Percentiles rank a stretch among this genome's conserved stretches.
Conservation (phyloP, 345 rosid genomes). For the Geranium brycei region DNA sequence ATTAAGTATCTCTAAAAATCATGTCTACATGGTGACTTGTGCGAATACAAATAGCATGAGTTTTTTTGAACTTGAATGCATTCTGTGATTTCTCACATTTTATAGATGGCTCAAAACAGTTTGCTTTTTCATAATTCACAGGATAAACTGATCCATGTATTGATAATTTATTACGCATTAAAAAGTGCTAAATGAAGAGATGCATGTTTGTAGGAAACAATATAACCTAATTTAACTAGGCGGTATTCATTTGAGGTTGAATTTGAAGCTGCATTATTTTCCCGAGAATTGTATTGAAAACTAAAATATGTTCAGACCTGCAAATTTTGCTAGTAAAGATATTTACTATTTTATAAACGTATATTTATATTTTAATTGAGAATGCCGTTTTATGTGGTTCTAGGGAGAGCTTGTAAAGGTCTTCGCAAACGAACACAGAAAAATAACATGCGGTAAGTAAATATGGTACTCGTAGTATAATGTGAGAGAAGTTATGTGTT, state of each 20-base stretch:
- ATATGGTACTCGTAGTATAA: background rate
- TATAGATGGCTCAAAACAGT: background rate
- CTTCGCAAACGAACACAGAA: slow-evolving; percentile 80
- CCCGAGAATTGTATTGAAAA: too few relatives aligned
- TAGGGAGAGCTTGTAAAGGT: slow-evolving; percentile 96
- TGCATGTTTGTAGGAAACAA: background rate
- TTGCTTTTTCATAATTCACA: background rate
- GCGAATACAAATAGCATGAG: background rate
- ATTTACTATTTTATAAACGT: background rate
- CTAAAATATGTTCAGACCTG: slow-evolving; percentile 1
- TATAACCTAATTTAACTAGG: background rate
- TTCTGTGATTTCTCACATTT: background rate
- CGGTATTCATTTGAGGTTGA: background rate
- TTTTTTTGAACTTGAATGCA: background rate
- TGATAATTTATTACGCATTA: background rate
- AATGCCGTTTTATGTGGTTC: slow-evolving; percentile 15
- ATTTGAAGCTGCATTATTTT: too few relatives aligned
- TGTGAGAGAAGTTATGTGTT: too few relatives aligned
- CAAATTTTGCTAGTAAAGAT: background rate
- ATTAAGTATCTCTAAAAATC: background rate
- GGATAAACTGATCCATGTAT: background rate
- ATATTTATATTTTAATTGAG: slow-evolving; percentile 6
- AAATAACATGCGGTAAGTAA: slow-evolving; percentile 72
- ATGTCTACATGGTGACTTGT: background rate
- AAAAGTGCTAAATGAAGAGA: background rate